Evolutionary conservation across 179 eudicot species (phyloP), one percentile per base, ranked within the genome.

Genomic region (Pouteria campechiana): DNA sequence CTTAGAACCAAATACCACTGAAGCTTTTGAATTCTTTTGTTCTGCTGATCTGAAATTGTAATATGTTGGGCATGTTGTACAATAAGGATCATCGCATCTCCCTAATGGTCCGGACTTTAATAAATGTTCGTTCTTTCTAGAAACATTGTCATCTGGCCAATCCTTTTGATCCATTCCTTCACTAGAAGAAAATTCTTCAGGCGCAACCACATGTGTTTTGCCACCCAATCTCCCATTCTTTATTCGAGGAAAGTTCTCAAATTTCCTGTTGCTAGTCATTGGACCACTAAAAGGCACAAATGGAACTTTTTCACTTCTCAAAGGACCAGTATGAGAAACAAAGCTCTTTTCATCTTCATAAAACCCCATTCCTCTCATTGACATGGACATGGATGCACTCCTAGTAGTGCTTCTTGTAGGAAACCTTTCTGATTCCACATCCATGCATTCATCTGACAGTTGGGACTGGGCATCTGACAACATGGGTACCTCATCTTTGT

Each of bases 81-180:
- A 83, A 48, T 83, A 83, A 34, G 94, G 94, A 68, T 83, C 90
- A 54, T 67, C 55, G 52, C 94, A 83, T 72, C 74, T 74, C 46
- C 94, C 94, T 25, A 83, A 57, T 29, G 60, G 86, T 25, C 94
- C 94, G 30, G 90, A 83, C 69, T 37, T 76, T 60, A 66, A 8
- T 24, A 83, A 66, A 62, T 78, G 78, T 30, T 69, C 83, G 42
- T 80, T 73, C 52, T 57, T 71, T 23, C 63, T 69, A 44, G 39
- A 48, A 38, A 53, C 38, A 33, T 42, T 51, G 36, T 46, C 42
- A n/a, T n/a, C n/a, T 41, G 32, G 35, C 75, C 50, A 54, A 20
- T 41, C 66, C 43, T 38, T 46, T 37, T 37, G 64, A 36, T 34
- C 41, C 46, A 37, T 35, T 44, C 60, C 66, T 15, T 40, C 60